Evolutionary conservation across 306 rosid genomes (phyloP).

Genomic region (Alnus glutinosa): DNA sequence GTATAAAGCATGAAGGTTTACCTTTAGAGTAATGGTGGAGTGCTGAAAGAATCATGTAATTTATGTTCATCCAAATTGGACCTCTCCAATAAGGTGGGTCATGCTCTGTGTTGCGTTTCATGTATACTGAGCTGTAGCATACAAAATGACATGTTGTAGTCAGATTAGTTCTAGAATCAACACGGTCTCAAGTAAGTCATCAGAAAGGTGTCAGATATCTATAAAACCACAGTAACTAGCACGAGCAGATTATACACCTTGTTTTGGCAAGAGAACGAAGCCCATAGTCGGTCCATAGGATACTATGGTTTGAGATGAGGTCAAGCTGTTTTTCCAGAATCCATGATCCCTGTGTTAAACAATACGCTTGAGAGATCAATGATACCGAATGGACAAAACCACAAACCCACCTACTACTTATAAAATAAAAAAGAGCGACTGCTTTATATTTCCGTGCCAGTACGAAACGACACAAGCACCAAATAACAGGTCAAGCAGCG

Average conservation of each 20-base stretch:
- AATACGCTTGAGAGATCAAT: background rate
- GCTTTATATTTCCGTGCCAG: background rate
- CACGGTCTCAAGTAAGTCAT: constrained; percentile 22
- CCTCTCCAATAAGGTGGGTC: constrained; percentile 99
- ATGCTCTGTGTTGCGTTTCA: constrained; percentile 90
- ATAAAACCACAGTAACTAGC: constrained; percentile 9
- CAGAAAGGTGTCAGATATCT: constrained; percentile 5
- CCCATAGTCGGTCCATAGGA: constrained; percentile 87
- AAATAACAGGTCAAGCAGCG: constrained; percentile 7
- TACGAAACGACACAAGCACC: background rate
- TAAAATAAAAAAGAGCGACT: background rate
- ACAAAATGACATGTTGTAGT: background rate
- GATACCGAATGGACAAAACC: constrained; percentile 7
- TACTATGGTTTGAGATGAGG: constrained; percentile 70
- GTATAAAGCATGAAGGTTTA: constrained; percentile 14
- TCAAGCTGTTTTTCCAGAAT: constrained; percentile 89
- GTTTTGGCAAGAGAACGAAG: constrained; percentile 93
- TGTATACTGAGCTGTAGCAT: constrained; percentile 65
- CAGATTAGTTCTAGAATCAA: constrained; percentile 18
- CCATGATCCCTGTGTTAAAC: constrained; percentile 65
- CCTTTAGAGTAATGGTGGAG: constrained; percentile 92
- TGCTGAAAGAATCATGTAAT: constrained; percentile 79
- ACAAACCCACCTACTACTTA: background rate
- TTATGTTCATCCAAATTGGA: constrained; percentile 80
- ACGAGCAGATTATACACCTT: constrained; percentile 46